Evolutionary conservation across 2,329 filamentous ascomycete genomes (phyloP).

Genomic region (Alternaria triticina): DNA sequence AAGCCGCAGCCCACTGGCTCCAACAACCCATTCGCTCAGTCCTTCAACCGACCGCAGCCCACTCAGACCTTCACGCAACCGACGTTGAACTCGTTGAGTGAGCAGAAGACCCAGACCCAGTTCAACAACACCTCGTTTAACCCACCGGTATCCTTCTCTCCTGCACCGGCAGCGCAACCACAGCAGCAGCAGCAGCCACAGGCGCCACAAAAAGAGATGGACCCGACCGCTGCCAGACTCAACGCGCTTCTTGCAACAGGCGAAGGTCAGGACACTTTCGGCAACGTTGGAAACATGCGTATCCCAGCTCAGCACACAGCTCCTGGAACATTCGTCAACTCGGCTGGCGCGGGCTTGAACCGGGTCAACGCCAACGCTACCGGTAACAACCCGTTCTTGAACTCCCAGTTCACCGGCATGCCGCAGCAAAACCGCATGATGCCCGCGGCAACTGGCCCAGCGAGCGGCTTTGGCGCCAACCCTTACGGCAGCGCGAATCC

Average conservation of each 20-base stretch:
- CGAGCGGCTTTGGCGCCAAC: constrained; percentile 52
- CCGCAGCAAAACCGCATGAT: constrained; percentile 56
- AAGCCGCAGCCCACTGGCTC: constrained; percentile 89
- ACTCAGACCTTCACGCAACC: constrained; percentile 66
- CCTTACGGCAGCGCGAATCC: constrained; percentile 59
- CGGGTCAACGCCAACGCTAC: constrained; percentile 71
- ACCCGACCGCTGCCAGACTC: constrained; percentile 73
- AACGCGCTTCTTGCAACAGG: constrained; percentile 85
- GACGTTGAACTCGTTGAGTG: constrained; percentile 75
- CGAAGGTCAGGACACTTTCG: constrained; percentile 96
- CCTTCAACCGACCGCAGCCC: constrained; percentile 67
- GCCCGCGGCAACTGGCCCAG: constrained; percentile 61
- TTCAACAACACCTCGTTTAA: constrained; percentile 62
- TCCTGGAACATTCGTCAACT: constrained; percentile 95
- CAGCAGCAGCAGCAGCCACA: constrained; percentile 49
- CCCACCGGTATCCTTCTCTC: constrained; percentile 54
- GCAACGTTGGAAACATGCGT: constrained; percentile 93
- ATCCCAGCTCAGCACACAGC: constrained; percentile 97
- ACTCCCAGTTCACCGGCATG: constrained; percentile 78
- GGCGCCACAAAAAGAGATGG: constrained; percentile 51
- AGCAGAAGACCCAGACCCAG: constrained; percentile 78
- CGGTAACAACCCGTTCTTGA: constrained; percentile 88
- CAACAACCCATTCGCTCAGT: constrained; percentile 92
- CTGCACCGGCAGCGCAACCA: constrained; percentile 49
- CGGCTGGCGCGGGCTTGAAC: constrained; percentile 80